Evolutionary conservation across 2,329 filamentous ascomycete genomes (phyloP), one percentile per base, ranked within the genome.

Genomic region (Fusarium piperis): DNA sequence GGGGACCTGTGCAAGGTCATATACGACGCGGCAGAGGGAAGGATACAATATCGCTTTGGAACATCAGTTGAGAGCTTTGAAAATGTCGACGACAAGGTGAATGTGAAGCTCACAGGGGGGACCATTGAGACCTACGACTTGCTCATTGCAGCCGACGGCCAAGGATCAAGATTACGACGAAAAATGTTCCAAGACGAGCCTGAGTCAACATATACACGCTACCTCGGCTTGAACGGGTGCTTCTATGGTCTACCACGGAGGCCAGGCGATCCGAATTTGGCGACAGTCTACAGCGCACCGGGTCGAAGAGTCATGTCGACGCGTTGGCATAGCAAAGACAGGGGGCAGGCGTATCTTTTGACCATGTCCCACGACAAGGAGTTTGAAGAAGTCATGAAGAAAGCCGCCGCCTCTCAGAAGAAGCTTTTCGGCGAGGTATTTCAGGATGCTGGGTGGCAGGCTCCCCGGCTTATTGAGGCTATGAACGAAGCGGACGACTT

Each of bases 1-100:
- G 88, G 86, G 0, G 86, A 89, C 59, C 73, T 91, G n/a, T 83
- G 84, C 5, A 77, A 79, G 12, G 79, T 90, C 3, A 75, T 91
- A 1, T 85, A 86, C 70, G 81, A 87, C 0, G 78, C 71, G 18
- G 81, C 79, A 23, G 68, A 76, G 11, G 68, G 77, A 13, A 72
- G 62, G 5, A 39, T 51, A 2, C 23, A 70, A 11, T 71, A 72
- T 51, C 64, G 57, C 6, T 71, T 71, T 20, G 68, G 68, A 3
- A 62, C 64, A 4, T 68, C 44, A 0, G 52, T 71, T 23, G 68
- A 68, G 39, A 65, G 64, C 9, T 71, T 62, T 53, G 57, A 65
- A 16, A 59, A 71, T 30, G 39, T 16, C 6, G 46, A 39, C 23
- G 46, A 71, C 18, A 62, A 71, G 23, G 68, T 71, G 8, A 65